Evolutionary conservation across 2,329 filamentous ascomycete genomes (phyloP).

Genomic region (Trichoderma brevicompactum): DNA sequence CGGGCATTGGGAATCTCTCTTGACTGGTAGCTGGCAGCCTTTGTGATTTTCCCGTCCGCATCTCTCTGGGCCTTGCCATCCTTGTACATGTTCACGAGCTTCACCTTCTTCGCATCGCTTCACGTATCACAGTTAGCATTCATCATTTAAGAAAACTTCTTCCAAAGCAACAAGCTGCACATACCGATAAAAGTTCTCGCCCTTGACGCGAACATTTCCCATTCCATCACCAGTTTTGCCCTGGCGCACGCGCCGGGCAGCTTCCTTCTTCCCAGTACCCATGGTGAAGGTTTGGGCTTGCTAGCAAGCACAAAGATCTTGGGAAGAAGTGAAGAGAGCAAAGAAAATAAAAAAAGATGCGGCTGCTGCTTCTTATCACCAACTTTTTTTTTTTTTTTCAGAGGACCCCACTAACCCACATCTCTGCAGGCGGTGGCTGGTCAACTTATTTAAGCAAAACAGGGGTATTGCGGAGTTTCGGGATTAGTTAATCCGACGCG

Average conservation of each 20-base stretch:
- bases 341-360: slow-evolving; percentile 32
- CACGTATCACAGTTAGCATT: slow-evolving; percentile 7
- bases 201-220: slow-evolving; percentile 89
- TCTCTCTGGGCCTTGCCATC: slow-evolving; percentile 84
- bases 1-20: slow-evolving; percentile 79
- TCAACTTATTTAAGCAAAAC: background rate
- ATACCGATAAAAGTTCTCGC: slow-evolving; percentile 96
- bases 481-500: slow-evolving; percentile 25
- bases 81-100: slow-evolving; percentile 87
- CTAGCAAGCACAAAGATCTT: slow-evolving; percentile 28
- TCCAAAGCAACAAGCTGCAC: slow-evolving; percentile 33
- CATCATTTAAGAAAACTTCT: background rate
- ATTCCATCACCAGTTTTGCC: slow-evolving; percentile 85
- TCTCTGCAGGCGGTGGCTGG: slow-evolving; percentile 28
- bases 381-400: slow-evolving; percentile 30
- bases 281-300: slow-evolving; percentile 53
- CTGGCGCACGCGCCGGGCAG: slow-evolving; percentile 78
- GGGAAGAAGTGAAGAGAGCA: slow-evolving; percentile 30
- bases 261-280: slow-evolving; percentile 93
- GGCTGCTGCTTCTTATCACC: slow-evolving; percentile 27
- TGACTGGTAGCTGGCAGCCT: slow-evolving; percentile 83
- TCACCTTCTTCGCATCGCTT: slow-evolving; percentile 80
- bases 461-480: slow-evolving; percentile 11
- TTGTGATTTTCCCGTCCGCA: slow-evolving; percentile 78
- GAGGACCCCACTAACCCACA: slow-evolving; percentile 30